Percentiles rank a stretch among this genome's conserved stretches.
These are phyloP conservation scores for Talaromyces verruculosus DNA, from an alignment of 2,329 filamentous ascomycete species.

Conservation along the genomic window DNA sequence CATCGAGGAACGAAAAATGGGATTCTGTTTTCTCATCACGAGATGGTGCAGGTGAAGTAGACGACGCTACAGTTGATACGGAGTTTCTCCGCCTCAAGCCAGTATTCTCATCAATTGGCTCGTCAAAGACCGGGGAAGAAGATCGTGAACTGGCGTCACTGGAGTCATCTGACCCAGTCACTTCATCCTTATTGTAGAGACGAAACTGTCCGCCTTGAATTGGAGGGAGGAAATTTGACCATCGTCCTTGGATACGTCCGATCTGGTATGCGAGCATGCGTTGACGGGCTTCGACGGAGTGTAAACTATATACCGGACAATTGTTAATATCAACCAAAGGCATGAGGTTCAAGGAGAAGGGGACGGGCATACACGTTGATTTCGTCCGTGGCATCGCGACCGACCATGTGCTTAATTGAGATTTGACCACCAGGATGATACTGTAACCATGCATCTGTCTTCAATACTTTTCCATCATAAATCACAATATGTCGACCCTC, in stretches of 20 bases:
- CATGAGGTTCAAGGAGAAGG: neutral
- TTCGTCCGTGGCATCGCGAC: constrained; percentile 91
- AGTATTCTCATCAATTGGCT: constrained; percentile 42
- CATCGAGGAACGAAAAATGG: constrained; percentile 66
- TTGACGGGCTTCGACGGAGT: constrained; percentile 72
- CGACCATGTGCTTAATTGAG: constrained; percentile 89
- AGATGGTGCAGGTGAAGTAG: constrained; percentile 30
- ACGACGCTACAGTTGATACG: constrained; percentile 29
- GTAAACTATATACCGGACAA: constrained; percentile 54
- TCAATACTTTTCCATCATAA: constrained; percentile 75
- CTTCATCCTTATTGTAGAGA: constrained; percentile 46
- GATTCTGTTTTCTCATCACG: constrained; percentile 32
- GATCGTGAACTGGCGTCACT: constrained; percentile 57
- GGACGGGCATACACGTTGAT: constrained; percentile 70
- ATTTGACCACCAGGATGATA: constrained; percentile 93
- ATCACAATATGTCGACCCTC: constrained; percentile 78
- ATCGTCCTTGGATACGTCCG: constrained; percentile 74
- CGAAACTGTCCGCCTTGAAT: constrained; percentile 85
- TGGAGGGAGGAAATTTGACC: constrained; percentile 85
- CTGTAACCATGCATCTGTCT: constrained; percentile 81
- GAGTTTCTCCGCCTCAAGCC: constrained; percentile 40
- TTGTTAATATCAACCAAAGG: constrained; percentile 24
- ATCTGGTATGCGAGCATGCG: constrained; percentile 82
- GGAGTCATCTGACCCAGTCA: constrained; percentile 45
- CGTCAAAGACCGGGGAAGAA: constrained; percentile 60